These are phyloP conservation scores for Phascolomyces articulosus DNA, from an alignment of 371 early-diverging fungal species.

Conservation along the genomic window DNA sequence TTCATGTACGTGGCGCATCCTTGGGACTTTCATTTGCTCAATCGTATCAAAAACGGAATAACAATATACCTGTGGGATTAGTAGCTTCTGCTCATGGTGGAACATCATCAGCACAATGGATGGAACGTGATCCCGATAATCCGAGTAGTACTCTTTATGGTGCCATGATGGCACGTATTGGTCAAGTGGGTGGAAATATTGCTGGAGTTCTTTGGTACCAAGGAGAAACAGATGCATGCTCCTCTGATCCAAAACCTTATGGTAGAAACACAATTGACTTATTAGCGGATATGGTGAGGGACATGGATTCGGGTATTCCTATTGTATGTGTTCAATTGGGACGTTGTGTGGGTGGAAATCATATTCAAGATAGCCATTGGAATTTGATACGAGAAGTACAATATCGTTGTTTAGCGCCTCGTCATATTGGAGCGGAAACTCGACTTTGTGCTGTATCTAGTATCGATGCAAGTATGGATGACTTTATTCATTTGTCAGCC, in stretches of 20 bases:
- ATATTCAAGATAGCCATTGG: slow-evolving; percentile 23
- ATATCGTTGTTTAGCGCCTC: neutral
- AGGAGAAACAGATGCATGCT: slow-evolving; percentile 43
- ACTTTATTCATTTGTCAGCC: slow-evolving; percentile 39
- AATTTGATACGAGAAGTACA: slow-evolving; percentile 29
- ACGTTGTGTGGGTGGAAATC: slow-evolving; percentile 16
- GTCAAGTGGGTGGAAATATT: slow-evolving; percentile 16
- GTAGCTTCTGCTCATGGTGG: slow-evolving; percentile 50
- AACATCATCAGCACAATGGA: slow-evolving; percentile 33
- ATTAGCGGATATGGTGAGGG: slow-evolving; percentile 14
- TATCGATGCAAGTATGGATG: slow-evolving; percentile 36
- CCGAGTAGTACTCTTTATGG: slow-evolving; percentile 34
- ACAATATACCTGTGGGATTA: slow-evolving; percentile 36
- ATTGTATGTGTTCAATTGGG: slow-evolving; percentile 36
- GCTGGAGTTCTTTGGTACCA: slow-evolving; percentile 51
- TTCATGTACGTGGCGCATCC: slow-evolving; percentile 32
- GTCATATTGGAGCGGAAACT: neutral
- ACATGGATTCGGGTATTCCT: slow-evolving; percentile 21
- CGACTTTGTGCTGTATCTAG: slow-evolving; percentile 21
- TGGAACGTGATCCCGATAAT: slow-evolving; percentile 6
- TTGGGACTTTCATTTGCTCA: slow-evolving; percentile 34
- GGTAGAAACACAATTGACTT: slow-evolving; percentile 17
- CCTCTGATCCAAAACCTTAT: slow-evolving; percentile 7
- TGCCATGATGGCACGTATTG: slow-evolving; percentile 36
- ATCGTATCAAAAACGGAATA: slow-evolving; percentile 18